phyloP scores from a whole-genome alignment of 768 basidiomycete species.

The Mycena crocata region DNA sequence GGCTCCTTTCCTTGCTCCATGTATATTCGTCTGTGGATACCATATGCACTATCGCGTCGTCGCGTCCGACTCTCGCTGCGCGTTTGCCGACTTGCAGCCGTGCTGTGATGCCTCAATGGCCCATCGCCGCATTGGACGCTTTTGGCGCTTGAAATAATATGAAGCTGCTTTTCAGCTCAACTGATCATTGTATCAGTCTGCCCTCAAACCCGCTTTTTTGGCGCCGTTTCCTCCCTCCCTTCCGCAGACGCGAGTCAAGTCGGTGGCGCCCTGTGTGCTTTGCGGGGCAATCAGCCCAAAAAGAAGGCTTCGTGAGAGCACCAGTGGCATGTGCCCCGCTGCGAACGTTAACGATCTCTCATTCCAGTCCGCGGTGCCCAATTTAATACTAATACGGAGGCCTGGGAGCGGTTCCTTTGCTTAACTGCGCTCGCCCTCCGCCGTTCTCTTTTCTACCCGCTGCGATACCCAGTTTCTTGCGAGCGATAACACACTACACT shows the following conservation, averaged over 20 bases:
- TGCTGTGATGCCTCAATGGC: not conserved
- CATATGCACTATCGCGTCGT: too few species aligned
- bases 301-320: constrained; percentile 28
- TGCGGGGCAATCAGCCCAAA: constrained; percentile 27
- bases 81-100: constrained; percentile 7
- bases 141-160: not conserved
- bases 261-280: not conserved
- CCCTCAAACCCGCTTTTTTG: not conserved
- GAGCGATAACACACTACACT: not conserved
- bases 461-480: not conserved
- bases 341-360: not conserved
- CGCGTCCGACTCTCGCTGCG: constrained; percentile 8
- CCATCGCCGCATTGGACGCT: not conserved
- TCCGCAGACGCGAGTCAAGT: not conserved
- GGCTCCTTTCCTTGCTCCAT: not conserved
- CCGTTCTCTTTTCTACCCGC: constrained; percentile 5
- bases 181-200: not conserved
- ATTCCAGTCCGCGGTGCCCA: constrained; percentile 20
- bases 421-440: constrained; percentile 28
- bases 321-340: constrained; percentile 20
- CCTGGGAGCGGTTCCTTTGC: too few species aligned
- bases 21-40: too few species aligned
- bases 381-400: constrained; percentile 1
- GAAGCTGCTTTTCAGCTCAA: not conserved
- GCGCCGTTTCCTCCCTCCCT: not conserved